Conservation (phyloP, 768 basidiomycete species). For the Agaricus sinodeliciosus region DNA sequence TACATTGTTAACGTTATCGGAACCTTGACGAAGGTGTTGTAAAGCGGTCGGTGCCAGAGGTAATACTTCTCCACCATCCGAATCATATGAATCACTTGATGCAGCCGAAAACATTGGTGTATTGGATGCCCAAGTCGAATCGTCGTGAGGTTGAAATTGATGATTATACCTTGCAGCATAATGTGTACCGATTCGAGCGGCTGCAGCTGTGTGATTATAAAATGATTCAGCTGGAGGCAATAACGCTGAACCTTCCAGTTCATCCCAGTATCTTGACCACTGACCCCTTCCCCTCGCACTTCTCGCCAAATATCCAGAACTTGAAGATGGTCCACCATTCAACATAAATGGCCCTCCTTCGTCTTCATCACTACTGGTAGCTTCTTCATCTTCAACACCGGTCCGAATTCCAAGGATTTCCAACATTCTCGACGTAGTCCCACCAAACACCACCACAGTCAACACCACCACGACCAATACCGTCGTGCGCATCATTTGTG, state of each 20-base stretch:
- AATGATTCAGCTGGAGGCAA: constrained; percentile 13
- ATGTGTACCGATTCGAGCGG: constrained; percentile 46
- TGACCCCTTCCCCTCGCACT: constrained; percentile 26
- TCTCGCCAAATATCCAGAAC: constrained; percentile 23
- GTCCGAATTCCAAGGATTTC: constrained; percentile 95
- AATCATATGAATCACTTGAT: constrained; percentile 74
- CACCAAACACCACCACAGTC: constrained; percentile 91
- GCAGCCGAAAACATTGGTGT: constrained; percentile 52
- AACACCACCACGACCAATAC: constrained; percentile 94
- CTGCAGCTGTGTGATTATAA: constrained; percentile 17
- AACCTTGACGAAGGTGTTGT: constrained; percentile 15
- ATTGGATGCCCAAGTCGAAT: constrained; percentile 8
- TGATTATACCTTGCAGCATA: constrained; percentile 61
- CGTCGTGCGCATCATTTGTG: constrained; percentile 85
- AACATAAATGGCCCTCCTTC: constrained; percentile 27
- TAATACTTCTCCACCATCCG: constrained; percentile 68
- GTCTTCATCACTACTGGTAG: constrained; percentile 45
- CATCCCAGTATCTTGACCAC: constrained; percentile 37
- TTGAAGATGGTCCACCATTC: constrained; percentile 16
- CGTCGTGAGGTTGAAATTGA: constrained; percentile 9
- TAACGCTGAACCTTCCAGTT: constrained; percentile 36
- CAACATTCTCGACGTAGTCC: constrained; percentile 95
- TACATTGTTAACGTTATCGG: background rate
- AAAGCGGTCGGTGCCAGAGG: constrained; percentile 58
- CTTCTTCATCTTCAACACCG: constrained; percentile 91